A percentile compares a stretch with the other conserved stretches of the same genome.
Conservation (phyloP, 768 basidiomycete genomes). For the Hirschioporus abietinus region DNA sequence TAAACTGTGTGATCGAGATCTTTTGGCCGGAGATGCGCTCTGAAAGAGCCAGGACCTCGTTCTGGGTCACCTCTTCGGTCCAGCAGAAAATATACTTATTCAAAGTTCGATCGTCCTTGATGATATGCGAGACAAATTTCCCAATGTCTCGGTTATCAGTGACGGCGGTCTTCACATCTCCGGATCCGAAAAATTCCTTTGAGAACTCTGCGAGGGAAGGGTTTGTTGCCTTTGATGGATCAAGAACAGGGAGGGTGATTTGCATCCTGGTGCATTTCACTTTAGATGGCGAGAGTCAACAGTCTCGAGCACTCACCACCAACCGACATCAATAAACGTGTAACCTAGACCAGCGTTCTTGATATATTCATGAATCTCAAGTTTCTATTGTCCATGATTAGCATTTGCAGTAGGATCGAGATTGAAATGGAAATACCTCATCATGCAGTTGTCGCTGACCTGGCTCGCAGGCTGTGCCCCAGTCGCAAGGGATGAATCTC, state of each 20-base stretch:
- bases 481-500: conserved; percentile 22
- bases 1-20: not conserved
- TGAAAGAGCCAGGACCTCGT: conserved; percentile 19
- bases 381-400: conserved; percentile 19
- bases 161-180: conserved; percentile 15
- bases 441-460: conserved; percentile 15
- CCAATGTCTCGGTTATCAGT: conserved; percentile 24
- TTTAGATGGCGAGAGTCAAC: not conserved
- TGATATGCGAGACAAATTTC: conserved; percentile 24
- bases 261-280: not conserved
- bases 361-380: conserved; percentile 22
- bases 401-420: not conserved
- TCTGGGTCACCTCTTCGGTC: conserved; percentile 22
- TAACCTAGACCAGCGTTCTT: conserved; percentile 20
- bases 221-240: conserved; percentile 14
- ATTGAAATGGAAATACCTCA: conserved; percentile 1
- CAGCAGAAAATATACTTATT: conserved; percentile 25
- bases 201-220: conserved; percentile 6
- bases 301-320: conserved; percentile 15
- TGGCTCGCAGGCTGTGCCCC: conserved; percentile 12
- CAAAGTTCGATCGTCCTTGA: conserved; percentile 26
- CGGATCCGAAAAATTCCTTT: not conserved
- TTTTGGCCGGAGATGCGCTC: conserved; percentile 17
- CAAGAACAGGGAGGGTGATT: not conserved
- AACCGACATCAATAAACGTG: conserved; percentile 30